Percentiles rank a stretch among this genome's conserved stretches.
These are phyloP conservation scores for Amanita pallidorosea DNA, from an alignment of 768 basidiomycete species.

Conservation along the genomic window DNA sequence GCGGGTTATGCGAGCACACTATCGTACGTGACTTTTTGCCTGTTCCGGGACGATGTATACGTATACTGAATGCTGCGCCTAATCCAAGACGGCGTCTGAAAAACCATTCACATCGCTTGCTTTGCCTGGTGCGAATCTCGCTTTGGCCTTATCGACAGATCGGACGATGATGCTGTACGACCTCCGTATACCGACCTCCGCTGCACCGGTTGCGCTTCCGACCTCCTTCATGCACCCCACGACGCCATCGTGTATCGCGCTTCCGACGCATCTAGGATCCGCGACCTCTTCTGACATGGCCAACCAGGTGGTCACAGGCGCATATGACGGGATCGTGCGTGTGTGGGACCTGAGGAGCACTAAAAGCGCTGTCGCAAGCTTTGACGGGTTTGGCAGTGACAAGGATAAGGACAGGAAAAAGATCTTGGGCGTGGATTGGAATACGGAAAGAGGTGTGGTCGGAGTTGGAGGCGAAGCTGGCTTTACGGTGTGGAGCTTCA, in stretches of 20 bases:
- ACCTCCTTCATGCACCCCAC: slow-evolving; percentile 48
- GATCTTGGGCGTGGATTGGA: slow-evolving; percentile 52
- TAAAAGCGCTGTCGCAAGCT: slow-evolving; percentile 51
- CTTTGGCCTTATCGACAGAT: slow-evolving; percentile 62
- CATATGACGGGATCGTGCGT: slow-evolving; percentile 69
- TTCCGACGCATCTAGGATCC: slow-evolving; percentile 9
- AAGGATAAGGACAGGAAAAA: slow-evolving; percentile 41
- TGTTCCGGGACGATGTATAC: background rate
- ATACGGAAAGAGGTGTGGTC: background rate
- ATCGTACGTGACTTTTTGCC: slow-evolving; percentile 36
- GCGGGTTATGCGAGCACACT: slow-evolving; percentile 58
- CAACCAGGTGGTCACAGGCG: slow-evolving; percentile 58
- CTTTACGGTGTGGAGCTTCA: no score
- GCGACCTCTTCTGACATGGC: slow-evolving; percentile 10
- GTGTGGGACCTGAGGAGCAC: slow-evolving; percentile 73
- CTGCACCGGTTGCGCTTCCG: slow-evolving; percentile 16
- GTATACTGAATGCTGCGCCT: background rate
- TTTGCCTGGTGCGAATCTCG: slow-evolving; percentile 30
- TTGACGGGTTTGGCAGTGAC: slow-evolving; percentile 29
- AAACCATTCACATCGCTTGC: slow-evolving; percentile 66
- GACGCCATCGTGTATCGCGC: slow-evolving; percentile 51
- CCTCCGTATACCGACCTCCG: slow-evolving; percentile 32
- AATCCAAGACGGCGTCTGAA: slow-evolving; percentile 48
- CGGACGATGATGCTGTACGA: slow-evolving; percentile 66
- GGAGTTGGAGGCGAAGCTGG: no score